Evolutionary conservation across 169 alveolate genomes (phyloP), one percentile per base, ranked within the genome.

Genomic region (Cyclospora cayetanensis): DNA sequence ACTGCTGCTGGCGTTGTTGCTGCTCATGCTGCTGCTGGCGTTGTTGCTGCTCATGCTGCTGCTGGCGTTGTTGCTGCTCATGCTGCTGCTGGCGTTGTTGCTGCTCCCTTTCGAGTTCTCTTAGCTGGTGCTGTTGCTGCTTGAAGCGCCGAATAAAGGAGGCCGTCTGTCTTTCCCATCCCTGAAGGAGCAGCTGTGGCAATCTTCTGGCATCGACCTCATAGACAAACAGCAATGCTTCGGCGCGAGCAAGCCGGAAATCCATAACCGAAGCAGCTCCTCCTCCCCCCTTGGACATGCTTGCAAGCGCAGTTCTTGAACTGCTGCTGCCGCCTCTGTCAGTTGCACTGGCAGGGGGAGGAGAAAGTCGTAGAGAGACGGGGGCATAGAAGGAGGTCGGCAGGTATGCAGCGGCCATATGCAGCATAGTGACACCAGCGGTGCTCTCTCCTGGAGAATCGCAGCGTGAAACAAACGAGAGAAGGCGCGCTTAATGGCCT

Each of bases 341-440:
- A 29, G 41, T 42, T 20, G 22, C 66, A 11, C 22, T 11, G 86
- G 66, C 12, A 5, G 29, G 46, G 1, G 89, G 89, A 1, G 89
- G 74, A 2, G 70, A 55, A 27, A 53, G 39, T 9, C 46, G 60
- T 9, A 82, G 77, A 35, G 77, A 52, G 63, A 82, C 37, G 39
- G 90, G 90, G 18, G 90, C 25, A 63, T 82, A 82, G 41, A 53
- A 82, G 4, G 90, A 82, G 20, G 90, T 50, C 29, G 90, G 77
- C n/a, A 82, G 55, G 37, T 82, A 53, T 15, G 90, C 90, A 20
- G 90, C 90, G 39, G 79, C 90, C 2, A 52, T 29, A 42, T 82
- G 90, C 77, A 82, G 60, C 60, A 82, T 9, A 4, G 90, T 53
- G n/a, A 53, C 90, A 31, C 72, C 72, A 15, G 27, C 77, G 0